These are phyloP conservation scores for Leonotis leonurus DNA, from an alignment of 257 asterid genomes.

Conservation along the genomic window DNA sequence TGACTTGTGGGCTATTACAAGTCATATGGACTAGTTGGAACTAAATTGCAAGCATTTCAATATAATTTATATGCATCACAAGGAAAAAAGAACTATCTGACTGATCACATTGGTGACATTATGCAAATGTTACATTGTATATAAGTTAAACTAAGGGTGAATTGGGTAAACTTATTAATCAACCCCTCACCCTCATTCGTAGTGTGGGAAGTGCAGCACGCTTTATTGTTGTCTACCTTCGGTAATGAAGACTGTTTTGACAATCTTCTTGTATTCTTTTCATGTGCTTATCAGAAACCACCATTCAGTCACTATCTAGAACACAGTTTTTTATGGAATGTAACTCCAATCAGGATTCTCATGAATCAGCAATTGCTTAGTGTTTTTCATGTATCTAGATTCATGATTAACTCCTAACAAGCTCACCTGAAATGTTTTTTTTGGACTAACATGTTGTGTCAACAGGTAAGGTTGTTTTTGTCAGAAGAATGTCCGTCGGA, in stretches of 20 bases:
- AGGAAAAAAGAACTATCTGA: neutral
- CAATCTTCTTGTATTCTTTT: neutral
- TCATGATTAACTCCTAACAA: neutral
- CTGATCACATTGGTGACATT: neutral
- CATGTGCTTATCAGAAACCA: neutral
- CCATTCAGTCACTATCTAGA: neutral
- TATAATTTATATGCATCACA: neutral
- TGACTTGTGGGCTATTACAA: neutral
- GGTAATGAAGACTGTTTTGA: neutral
- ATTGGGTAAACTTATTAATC: too few relatives aligned
- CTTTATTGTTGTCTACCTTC: too few relatives aligned
- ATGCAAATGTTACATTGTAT: neutral
- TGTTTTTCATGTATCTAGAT: constrained; percentile 2
- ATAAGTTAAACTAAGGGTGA: neutral
- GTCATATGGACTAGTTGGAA: neutral
- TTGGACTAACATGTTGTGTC: constrained; percentile 19
- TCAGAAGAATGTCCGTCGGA: constrained; percentile 84
- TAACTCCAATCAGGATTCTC: neutral
- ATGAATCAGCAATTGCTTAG: neutral
- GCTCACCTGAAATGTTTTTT: neutral
- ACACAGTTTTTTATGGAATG: neutral
- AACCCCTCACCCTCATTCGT: too few relatives aligned
- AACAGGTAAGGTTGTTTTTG: constrained; percentile 69
- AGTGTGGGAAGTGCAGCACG: neutral
- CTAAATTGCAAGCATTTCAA: neutral